Evolutionary conservation across 441 rosid species (phyloP).

Genomic region (Pelargonium fulgidum): DNA sequence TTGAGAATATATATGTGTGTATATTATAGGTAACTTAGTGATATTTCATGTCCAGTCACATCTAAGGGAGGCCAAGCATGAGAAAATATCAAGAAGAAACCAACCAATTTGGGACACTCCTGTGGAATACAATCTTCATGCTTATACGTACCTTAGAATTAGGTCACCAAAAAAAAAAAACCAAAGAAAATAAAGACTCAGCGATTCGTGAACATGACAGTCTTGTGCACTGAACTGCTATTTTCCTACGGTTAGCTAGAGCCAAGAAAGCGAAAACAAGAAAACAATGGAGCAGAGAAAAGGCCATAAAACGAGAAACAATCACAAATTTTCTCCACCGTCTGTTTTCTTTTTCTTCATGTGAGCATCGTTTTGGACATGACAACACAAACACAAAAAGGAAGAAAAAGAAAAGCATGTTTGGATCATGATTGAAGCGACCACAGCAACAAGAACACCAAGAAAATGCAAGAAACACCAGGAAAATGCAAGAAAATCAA

Average conservation of each 20-base stretch:
- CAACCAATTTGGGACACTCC: slow-evolving; percentile 8
- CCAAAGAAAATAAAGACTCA: background rate
- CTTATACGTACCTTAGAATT: background rate
- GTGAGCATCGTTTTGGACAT: too few relatives aligned
- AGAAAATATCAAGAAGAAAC: slow-evolving; percentile 2
- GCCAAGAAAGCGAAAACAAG: too few relatives aligned
- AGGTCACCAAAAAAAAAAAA: background rate
- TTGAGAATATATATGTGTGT: slow-evolving; percentile 11
- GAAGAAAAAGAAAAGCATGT: background rate
- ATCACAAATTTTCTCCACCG: background rate
- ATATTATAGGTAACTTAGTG: background rate
- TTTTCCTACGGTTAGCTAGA: too few relatives aligned
- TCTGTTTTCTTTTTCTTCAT: background rate
- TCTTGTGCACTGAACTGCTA: too few relatives aligned
- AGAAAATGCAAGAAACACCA: background rate
- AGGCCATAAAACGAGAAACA: too few relatives aligned
- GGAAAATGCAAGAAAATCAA: background rate
- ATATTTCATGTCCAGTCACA: slow-evolving; percentile 11
- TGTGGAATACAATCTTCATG: slow-evolving; percentile 4
- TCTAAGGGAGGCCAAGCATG: background rate
- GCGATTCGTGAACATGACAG: too few relatives aligned
- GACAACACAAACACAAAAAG: too few relatives aligned
- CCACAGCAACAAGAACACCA: background rate
- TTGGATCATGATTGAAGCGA: background rate
- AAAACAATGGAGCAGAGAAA: too few relatives aligned